These are phyloP conservation scores for Hamamelis virginiana DNA, from an alignment of 164 flowering plant genomes.

Conservation along the genomic window DNA sequence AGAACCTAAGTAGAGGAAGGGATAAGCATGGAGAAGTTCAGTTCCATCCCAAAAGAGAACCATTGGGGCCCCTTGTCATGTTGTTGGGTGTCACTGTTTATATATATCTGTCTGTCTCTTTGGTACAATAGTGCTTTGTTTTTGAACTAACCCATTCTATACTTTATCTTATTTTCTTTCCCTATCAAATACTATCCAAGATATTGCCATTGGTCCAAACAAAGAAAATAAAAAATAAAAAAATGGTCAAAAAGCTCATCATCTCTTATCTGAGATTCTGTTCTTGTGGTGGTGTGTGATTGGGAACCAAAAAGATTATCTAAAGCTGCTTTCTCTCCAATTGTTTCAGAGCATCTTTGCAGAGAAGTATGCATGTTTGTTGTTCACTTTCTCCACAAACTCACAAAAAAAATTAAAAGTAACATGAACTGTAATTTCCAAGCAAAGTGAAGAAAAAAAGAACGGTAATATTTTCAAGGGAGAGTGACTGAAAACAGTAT, in stretches of 20 bases:
- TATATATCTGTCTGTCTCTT: constrained; percentile 34
- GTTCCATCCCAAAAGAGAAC: constrained; percentile 25
- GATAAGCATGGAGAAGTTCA: constrained; percentile 48
- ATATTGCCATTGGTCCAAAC: constrained; percentile 20
- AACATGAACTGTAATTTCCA: constrained; percentile 22
- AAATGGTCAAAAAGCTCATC: constrained; percentile 43
- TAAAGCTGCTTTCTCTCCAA: constrained; percentile 38
- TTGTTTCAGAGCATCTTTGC: constrained; percentile 50
- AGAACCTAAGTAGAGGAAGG: constrained; percentile 12
- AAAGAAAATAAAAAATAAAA: neutral
- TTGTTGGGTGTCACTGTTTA: constrained; percentile 49
- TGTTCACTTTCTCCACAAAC: constrained; percentile 15
- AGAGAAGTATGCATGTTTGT: constrained; percentile 11
- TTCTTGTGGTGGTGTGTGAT: constrained; percentile 56
- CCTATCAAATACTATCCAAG: constrained; percentile 14
- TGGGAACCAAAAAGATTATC: constrained; percentile 46
- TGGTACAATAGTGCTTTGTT: constrained; percentile 24
- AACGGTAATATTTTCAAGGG: constrained; percentile 16
- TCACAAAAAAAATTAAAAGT: constrained; percentile 6
- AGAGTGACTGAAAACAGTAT: constrained; percentile 26
- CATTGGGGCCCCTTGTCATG: constrained; percentile 40
- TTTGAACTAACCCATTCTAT: constrained; percentile 20
- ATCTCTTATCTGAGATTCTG: constrained; percentile 57
- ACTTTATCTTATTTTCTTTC: constrained; percentile 10
- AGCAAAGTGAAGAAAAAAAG: constrained; percentile 3